These are phyloP conservation scores for Pyricularia grisea DNA, from an alignment of 2,329 filamentous ascomycete species.

Conservation along the genomic window DNA sequence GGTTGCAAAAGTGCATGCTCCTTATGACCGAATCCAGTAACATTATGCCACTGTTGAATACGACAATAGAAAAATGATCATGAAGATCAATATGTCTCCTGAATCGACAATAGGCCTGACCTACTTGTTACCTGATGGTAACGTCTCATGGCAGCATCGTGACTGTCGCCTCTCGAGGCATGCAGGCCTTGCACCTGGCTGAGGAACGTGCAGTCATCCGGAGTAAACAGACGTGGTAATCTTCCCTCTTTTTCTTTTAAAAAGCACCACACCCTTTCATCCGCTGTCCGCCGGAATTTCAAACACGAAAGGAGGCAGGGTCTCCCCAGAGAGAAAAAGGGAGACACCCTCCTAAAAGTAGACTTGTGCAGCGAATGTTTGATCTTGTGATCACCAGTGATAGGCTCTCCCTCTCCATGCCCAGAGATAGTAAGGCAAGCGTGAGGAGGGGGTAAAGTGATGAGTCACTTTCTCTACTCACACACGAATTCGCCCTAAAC, in stretches of 20 bases:
- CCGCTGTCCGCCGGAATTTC: not conserved
- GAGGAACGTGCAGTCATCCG: not conserved
- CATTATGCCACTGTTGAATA: not conserved
- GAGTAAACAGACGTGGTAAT: not conserved
- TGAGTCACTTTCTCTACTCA: not conserved
- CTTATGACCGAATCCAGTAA: not conserved
- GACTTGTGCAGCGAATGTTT: not conserved
- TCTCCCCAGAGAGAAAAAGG: not conserved
- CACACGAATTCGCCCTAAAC: not conserved
- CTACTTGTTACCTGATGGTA: not conserved
- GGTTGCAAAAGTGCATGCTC: too few species aligned
- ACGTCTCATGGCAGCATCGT: not conserved
- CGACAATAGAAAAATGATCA: not conserved
- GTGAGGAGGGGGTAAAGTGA: not conserved
- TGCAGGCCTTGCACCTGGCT: not conserved
- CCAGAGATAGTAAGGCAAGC: not conserved
- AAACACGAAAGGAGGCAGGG: not conserved
- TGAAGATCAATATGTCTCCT: not conserved
- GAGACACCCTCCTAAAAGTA: not conserved
- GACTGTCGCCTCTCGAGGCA: not conserved
- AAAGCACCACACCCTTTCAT: not conserved
- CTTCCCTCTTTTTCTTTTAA: not conserved
- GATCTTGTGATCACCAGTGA: not conserved
- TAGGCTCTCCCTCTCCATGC: not conserved
- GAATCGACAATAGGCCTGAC: not conserved